These are phyloP conservation scores for Apiospora phragmitis DNA, from an alignment of 2,329 filamentous ascomycete genomes.

Conservation along the genomic window DNA sequence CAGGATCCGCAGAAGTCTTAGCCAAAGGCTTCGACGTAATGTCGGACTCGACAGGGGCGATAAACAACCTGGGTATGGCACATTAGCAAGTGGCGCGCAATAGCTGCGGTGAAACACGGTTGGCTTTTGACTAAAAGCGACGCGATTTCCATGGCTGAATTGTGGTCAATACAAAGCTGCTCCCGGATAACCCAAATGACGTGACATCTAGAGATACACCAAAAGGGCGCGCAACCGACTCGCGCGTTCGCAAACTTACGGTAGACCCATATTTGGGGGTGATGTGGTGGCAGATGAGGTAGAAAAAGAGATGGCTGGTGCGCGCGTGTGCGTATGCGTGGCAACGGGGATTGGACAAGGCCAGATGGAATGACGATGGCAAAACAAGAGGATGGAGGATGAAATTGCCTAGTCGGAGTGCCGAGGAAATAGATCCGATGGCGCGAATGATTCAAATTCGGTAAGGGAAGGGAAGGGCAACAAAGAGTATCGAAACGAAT, in stretches of 20 bases:
- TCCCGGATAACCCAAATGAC: neutral
- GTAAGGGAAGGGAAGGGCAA: neutral
- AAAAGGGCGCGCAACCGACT: slow-evolving; percentile 21
- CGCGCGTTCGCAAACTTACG: slow-evolving; percentile 40
- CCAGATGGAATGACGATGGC: neutral
- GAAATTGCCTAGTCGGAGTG: neutral
- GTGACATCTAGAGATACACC: slow-evolving; percentile 10
- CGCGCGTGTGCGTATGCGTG: slow-evolving; percentile 15
- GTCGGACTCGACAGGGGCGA: slow-evolving; percentile 47
- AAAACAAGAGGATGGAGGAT: neutral
- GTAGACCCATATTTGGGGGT: slow-evolving; percentile 45
- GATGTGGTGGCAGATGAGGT: neutral
- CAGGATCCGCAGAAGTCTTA: slow-evolving; percentile 27
- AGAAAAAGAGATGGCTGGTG: slow-evolving; percentile 17
- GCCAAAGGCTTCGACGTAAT: slow-evolving; percentile 35
- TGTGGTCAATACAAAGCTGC: neutral
- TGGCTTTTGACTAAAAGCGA: neutral
- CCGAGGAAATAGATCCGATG: neutral
- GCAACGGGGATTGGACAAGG: slow-evolving; percentile 11
- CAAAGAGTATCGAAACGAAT: neutral
- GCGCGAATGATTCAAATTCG: neutral
- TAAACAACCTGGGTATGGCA: slow-evolving; percentile 39
- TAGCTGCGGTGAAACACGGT: neutral
- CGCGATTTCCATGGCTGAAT: neutral
- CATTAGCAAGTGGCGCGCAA: slow-evolving; percentile 5